Percentiles rank a stretch among this genome's conserved stretches.
Conservation (phyloP, 345 rosid genomes). For the Brassica cretica region DNA sequence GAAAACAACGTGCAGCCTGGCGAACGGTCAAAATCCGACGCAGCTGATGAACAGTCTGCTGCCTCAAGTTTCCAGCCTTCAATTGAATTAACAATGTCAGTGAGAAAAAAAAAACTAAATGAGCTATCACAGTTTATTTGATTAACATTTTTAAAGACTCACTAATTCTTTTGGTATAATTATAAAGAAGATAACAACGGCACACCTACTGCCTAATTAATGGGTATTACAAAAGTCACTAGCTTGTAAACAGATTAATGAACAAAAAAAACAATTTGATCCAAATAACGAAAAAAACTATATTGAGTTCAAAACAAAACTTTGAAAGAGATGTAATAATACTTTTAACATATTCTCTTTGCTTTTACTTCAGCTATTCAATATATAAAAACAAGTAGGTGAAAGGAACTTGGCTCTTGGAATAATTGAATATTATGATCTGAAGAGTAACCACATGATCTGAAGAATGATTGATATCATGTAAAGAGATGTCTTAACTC, state of each 20-base stretch:
- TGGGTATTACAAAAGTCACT: conserved; percentile 27
- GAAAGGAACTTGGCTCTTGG: conserved; percentile 33
- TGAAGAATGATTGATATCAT: not conserved
- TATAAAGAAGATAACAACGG: not conserved
- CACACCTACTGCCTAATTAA: conserved; percentile 22
- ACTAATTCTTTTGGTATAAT: not conserved
- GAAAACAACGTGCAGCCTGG: conserved; percentile 84
- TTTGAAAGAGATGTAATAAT: conserved; percentile 30
- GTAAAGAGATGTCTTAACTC: not conserved
- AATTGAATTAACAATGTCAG: not conserved
- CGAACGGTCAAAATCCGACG: conserved; percentile 73
- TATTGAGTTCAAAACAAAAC: conserved; percentile 24
- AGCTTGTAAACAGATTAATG: conserved; percentile 9
- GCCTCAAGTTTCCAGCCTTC: conserved; percentile 94
- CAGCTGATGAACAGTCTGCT: conserved; percentile 87
- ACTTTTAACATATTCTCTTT: conserved; percentile 23
- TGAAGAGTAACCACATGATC: no score
- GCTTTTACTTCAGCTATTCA: conserved; percentile 1
- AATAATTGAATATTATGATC: conserved; percentile 4
- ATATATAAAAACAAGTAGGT: conserved; percentile 32
- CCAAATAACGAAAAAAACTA: not conserved
- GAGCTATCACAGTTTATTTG: not conserved
- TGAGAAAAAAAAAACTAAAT: not conserved
- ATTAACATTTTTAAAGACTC: not conserved
- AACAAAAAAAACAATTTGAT: conserved; percentile 8